These are phyloP conservation scores for Microbotryum intermedium DNA, from an alignment of 1,284 basidiomycete genomes.

Conservation along the genomic window DNA sequence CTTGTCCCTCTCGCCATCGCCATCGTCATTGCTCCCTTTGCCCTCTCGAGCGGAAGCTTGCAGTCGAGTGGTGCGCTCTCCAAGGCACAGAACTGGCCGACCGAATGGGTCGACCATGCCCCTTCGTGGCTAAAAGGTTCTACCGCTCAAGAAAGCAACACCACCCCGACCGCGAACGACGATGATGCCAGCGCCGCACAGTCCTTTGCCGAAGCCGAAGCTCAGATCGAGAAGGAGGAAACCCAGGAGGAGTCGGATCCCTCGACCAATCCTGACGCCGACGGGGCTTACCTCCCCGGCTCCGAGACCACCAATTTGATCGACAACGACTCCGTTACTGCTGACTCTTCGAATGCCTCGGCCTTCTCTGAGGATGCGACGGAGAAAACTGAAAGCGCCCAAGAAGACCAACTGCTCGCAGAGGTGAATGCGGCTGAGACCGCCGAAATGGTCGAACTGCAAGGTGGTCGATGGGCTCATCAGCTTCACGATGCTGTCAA, in stretches of 20 bases:
- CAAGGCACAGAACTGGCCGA: background rate
- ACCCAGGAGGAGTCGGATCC: background rate
- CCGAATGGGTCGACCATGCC: background rate
- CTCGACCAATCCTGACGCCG: background rate
- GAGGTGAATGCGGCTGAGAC: conserved; percentile 4
- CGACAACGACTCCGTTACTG: no score
- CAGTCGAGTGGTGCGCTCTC: background rate
- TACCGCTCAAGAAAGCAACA: background rate
- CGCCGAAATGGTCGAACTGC: conserved; percentile 6
- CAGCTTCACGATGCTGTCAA: conserved; percentile 9
- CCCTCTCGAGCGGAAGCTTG: background rate
- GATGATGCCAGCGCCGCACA: background rate
- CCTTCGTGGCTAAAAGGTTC: background rate
- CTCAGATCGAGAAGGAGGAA: background rate
- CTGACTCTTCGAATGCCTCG: no score
- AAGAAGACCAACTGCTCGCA: background rate
- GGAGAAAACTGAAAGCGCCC: background rate
- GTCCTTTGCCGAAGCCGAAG: background rate
- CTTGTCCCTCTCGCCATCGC: conserved; percentile 9
- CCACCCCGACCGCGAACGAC: background rate
- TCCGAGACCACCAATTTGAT: no score
- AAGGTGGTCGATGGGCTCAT: conserved; percentile 15
- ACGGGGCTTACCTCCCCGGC: no score
- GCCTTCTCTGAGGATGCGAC: no score
- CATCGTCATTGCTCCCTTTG: conserved; percentile 3